phyloP scores from a whole-genome alignment of 192 early-diverging fungal species.

The Gonapodya sp. region DNA sequence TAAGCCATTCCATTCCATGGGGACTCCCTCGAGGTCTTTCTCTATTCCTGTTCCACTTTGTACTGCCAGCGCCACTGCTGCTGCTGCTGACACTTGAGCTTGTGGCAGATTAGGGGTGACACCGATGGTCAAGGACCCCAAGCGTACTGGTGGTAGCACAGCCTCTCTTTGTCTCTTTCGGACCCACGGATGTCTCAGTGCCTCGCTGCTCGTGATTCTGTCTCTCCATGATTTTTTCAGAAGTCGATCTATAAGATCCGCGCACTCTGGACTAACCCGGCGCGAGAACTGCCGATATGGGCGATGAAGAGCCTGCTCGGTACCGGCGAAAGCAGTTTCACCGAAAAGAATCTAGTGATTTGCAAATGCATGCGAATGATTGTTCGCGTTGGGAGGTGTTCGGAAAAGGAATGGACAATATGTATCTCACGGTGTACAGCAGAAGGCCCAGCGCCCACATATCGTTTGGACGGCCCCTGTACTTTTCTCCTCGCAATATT shows the following conservation, averaged over 20 bases:
- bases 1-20: too few relatives aligned
- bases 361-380: not conserved
- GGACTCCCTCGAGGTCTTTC: too few relatives aligned
- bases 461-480: constrained; percentile 45
- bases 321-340: constrained; percentile 44
- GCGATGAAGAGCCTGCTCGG: constrained; percentile 34
- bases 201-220: constrained; percentile 53
- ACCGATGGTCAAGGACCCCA: too few relatives aligned
- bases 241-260: constrained; percentile 54
- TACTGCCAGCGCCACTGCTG: too few relatives aligned
- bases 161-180: too few relatives aligned
- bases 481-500: constrained; percentile 41
- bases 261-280: constrained; percentile 32
- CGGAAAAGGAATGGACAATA: too few relatives aligned
- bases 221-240: constrained; percentile 44
- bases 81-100: too few relatives aligned
- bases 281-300: constrained; percentile 33
- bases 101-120: not conserved
- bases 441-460: constrained; percentile 61
- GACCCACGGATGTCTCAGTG: constrained; percentile 53
- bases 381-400: too few relatives aligned
- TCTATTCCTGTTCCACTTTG: too few relatives aligned
- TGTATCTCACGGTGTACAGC: constrained; percentile 32
- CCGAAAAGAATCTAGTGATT: constrained; percentile 19
- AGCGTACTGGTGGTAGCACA: too few relatives aligned